Evolutionary conservation across 257 asterid species (phyloP).

Genomic region (Hygrophila difformis): DNA sequence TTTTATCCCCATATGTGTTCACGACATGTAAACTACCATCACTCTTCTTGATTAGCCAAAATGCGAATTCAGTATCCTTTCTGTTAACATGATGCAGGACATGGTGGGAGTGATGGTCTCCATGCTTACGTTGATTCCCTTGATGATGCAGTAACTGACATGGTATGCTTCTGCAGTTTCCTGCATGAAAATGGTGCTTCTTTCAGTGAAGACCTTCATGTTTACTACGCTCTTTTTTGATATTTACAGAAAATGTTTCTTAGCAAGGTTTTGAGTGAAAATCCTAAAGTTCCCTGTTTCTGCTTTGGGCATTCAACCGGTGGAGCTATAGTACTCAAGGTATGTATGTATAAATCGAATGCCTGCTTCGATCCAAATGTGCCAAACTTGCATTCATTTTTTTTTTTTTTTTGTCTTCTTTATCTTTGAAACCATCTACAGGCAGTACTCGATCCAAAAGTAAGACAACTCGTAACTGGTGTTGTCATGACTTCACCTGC

Average conservation of each 20-base stretch:
- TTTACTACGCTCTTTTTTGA: slow-evolving; percentile 3
- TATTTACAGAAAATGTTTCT: slow-evolving; percentile 50
- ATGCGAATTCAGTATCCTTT: too few species aligned
- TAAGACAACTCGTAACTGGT: slow-evolving; percentile 50
- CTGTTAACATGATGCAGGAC: slow-evolving; percentile 40
- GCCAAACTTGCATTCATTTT: too few species aligned
- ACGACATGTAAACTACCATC: too few species aligned
- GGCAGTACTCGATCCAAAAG: slow-evolving; percentile 66
- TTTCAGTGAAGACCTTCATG: background rate
- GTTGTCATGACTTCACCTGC: slow-evolving; percentile 88
- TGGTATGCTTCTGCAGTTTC: slow-evolving; percentile 32
- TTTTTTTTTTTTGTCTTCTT: too few species aligned
- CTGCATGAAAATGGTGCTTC: background rate
- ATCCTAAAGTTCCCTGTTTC: slow-evolving; percentile 62
- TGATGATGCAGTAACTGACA: slow-evolving; percentile 64
- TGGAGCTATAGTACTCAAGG: slow-evolving; percentile 85
- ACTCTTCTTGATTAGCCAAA: too few species aligned
- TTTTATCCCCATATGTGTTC: too few species aligned
- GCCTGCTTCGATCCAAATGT: too few species aligned
- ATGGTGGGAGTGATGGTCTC: slow-evolving; percentile 94
- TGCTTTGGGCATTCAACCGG: slow-evolving; percentile 97
- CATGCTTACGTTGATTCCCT: slow-evolving; percentile 87
- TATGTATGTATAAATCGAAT: too few species aligned
- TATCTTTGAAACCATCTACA: slow-evolving; percentile 5
- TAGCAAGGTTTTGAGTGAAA: slow-evolving; percentile 52